A percentile compares a stretch with the other conserved stretches of the same genome.
phyloP scores from a whole-genome alignment of 352 stramenopile genomes.

The Globisporangium middletonii region DNA sequence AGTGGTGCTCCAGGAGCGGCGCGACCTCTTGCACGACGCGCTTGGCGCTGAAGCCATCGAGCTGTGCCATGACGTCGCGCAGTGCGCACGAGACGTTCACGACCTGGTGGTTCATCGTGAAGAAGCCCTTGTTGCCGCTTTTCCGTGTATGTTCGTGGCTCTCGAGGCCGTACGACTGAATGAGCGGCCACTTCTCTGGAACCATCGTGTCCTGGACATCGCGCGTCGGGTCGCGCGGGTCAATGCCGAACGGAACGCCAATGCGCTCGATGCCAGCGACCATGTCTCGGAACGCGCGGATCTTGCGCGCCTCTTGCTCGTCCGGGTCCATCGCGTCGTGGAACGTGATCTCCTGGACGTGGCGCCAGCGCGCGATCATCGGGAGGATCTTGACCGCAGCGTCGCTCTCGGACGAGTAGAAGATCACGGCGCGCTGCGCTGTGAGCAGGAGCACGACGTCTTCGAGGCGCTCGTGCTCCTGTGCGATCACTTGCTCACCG shows the following conservation, averaged over 20 bases:
- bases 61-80: conserved; percentile 26
- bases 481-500: conserved; percentile 64
- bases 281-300: conserved; percentile 60
- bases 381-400: conserved; percentile 55
- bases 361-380: conserved; percentile 56
- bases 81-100: conserved; percentile 46
- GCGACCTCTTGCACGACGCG: conserved; percentile 46
- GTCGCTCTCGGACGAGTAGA: conserved; percentile 65
- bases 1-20: conserved; percentile 52
- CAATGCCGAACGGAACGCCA: conserved; percentile 48
- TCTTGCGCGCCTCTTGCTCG: conserved; percentile 65
- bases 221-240: conserved; percentile 11
- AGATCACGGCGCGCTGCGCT: conserved; percentile 32
- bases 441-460: conserved; percentile 62
- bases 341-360: conserved; percentile 59
- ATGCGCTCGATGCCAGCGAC: conserved; percentile 34
- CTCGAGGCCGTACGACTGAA: conserved; percentile 67
- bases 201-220: conserved; percentile 51
- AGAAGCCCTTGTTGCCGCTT: conserved; percentile 42
- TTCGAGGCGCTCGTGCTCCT: conserved; percentile 59
- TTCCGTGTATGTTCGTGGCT: conserved; percentile 7
- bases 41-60: conserved; percentile 53
- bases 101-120: conserved; percentile 70
- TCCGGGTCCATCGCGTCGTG: conserved; percentile 63
- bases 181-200: conserved; percentile 66